Evolutionary conservation across 352 stramenopile genomes (phyloP).

Genomic region (Halophytophthora polymorphica): DNA sequence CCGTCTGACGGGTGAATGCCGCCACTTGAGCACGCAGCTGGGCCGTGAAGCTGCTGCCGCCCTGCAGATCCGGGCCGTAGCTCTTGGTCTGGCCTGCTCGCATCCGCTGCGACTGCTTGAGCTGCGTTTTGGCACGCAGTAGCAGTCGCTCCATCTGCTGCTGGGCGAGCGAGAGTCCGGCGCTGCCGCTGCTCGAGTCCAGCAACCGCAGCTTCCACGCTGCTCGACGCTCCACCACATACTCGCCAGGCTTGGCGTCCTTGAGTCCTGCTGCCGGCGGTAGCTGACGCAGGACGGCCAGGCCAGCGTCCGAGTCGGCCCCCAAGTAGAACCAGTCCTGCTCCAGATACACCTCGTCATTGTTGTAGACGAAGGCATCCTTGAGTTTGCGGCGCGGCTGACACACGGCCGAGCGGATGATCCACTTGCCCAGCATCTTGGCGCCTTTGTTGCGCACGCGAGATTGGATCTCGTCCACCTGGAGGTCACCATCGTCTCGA

Average conservation of each 20-base stretch:
- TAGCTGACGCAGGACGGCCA: conserved; percentile 66
- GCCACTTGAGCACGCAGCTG: conserved; percentile 53
- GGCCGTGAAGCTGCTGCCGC: conserved; percentile 45
- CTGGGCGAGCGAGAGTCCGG: conserved; percentile 63
- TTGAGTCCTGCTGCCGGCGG: conserved; percentile 27
- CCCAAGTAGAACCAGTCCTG: conserved; percentile 85
- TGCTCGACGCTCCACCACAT: conserved; percentile 64
- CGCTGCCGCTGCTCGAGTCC: conserved; percentile 64
- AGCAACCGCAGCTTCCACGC: conserved; percentile 67
- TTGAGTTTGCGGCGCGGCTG: conserved; percentile 32
- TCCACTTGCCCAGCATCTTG: conserved; percentile 77
- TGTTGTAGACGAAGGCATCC: conserved; percentile 81
- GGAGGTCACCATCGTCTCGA: conserved; percentile 64
- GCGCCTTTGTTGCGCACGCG: conserved; percentile 72
- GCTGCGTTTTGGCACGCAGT: conserved; percentile 63
- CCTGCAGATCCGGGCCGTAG: conserved; percentile 43
- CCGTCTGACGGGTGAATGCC: conserved; percentile 42
- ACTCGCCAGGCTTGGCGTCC: conserved; percentile 50
- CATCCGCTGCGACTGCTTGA: conserved; percentile 78
- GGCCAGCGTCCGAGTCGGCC: conserved; percentile 54
- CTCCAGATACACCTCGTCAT: conserved; percentile 78
- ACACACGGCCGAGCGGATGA: conserved; percentile 62
- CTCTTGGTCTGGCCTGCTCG: conserved; percentile 45
- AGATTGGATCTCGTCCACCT: conserved; percentile 79
- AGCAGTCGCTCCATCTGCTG: conserved; percentile 80